Conservation (phyloP, 1,284 basidiomycete genomes). For the Ceratobasidium sp. region DNA sequence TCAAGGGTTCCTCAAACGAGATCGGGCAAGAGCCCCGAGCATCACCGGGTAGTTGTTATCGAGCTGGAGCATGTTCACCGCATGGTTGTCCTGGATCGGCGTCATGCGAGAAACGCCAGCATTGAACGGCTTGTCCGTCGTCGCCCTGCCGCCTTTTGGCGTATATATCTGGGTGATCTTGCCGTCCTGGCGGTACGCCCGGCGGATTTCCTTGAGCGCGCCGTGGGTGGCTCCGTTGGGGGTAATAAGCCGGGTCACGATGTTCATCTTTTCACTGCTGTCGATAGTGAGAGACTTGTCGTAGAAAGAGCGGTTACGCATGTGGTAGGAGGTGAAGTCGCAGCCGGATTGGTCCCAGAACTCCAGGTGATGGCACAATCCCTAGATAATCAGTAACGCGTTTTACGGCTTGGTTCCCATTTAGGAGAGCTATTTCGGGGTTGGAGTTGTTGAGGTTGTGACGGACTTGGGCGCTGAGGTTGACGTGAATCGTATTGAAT, state of each 20-base stretch:
- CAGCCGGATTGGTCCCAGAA: slow-evolving; percentile 60
- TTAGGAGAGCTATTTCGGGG: no score
- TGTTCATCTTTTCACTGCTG: slow-evolving; percentile 62
- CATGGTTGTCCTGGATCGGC: slow-evolving; percentile 68
- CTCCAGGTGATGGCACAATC: no score
- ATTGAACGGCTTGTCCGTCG: slow-evolving; percentile 60
- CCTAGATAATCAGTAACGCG: no score
- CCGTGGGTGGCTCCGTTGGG: slow-evolving; percentile 59
- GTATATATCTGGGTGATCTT: slow-evolving; percentile 62
- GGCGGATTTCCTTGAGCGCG: slow-evolving; percentile 62
- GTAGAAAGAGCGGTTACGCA: slow-evolving; percentile 64
- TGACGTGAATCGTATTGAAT: no score
- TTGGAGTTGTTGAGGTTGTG: no score
- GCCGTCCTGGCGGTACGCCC: slow-evolving; percentile 65
- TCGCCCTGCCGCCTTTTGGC: slow-evolving; percentile 58
- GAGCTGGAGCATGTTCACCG: slow-evolving; percentile 68
- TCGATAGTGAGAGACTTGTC: slow-evolving; percentile 61
- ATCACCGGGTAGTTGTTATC: slow-evolving; percentile 65
- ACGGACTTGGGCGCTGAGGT: no score
- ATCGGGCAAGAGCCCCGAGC: slow-evolving; percentile 60
- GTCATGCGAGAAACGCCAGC: slow-evolving; percentile 66
- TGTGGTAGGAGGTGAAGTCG: slow-evolving; percentile 67
- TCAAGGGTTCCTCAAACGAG: slow-evolving; percentile 59
- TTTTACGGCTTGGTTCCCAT: no score
- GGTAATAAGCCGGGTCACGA: slow-evolving; percentile 67